phyloP scores from a whole-genome alignment of 2,329 filamentous ascomycete genomes.

The Alternaria ethzedia region DNA sequence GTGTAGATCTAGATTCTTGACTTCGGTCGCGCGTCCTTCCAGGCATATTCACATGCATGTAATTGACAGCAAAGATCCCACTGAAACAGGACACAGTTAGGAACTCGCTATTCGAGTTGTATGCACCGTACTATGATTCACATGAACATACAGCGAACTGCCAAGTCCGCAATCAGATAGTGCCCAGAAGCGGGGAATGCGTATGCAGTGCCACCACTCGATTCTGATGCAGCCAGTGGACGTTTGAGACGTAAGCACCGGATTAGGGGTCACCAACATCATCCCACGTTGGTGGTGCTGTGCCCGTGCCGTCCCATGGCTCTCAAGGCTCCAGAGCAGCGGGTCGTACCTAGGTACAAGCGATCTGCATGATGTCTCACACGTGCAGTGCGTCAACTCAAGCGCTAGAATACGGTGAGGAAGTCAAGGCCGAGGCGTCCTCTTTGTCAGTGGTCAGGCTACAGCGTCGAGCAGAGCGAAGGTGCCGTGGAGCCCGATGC shows the following conservation, averaged over 20 bases:
- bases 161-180: background rate
- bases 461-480: background rate
- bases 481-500: background rate
- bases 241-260: background rate
- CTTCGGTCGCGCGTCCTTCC: background rate
- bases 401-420: background rate
- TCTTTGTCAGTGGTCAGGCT: background rate
- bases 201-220: background rate
- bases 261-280: background rate
- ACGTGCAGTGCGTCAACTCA: background rate
- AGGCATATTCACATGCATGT: background rate
- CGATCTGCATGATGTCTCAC: background rate
- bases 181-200: background rate
- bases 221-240: background rate
- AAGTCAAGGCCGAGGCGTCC: background rate
- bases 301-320: background rate
- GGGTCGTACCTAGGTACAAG: background rate
- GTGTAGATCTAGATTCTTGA: background rate
- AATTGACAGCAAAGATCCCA: background rate
- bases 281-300: conserved; percentile 2
- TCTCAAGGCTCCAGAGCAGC: background rate
- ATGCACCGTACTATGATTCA: background rate
- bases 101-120: background rate
- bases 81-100: background rate
- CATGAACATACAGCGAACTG: background rate